Evolutionary conservation across 805 yeast genomes (phyloP).

Genomic region (Wickerhamiella sorbophila): DNA sequence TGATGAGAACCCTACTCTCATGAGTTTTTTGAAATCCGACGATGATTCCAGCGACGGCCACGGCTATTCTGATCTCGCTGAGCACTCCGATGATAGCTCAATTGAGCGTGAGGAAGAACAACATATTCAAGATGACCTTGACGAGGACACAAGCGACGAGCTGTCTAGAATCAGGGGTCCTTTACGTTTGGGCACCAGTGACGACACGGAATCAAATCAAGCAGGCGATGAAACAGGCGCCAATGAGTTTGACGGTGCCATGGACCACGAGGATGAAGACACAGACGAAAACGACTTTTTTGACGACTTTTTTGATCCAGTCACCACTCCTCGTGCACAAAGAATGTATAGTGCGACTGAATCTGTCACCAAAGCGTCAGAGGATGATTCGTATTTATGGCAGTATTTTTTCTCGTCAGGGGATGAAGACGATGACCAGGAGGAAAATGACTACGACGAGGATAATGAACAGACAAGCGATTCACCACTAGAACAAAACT

Average conservation of each 20-base stretch:
- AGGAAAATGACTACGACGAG: conserved; percentile 16
- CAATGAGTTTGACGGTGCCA: conserved; percentile 20
- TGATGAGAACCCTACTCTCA: conserved; percentile 3
- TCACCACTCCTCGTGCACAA: background rate
- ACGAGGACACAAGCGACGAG: background rate
- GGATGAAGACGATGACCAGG: conserved; percentile 22
- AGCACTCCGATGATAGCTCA: conserved; percentile 21
- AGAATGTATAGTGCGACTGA: background rate
- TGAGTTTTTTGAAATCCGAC: conserved; percentile 5
- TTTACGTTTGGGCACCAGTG: background rate
- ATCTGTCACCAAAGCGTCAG: conserved; percentile 16
- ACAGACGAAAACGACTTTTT: conserved; percentile 16
- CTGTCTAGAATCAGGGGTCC: background rate
- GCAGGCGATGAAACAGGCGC: background rate
- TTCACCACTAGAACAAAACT: conserved; percentile 13
- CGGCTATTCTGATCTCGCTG: conserved; percentile 16
- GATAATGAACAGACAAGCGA: conserved; percentile 18
- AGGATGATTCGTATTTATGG: conserved; percentile 56
- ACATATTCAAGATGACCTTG: conserved; percentile 24
- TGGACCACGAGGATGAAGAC: conserved; percentile 21
- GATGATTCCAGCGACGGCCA: conserved; percentile 16
- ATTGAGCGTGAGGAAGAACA: conserved; percentile 28
- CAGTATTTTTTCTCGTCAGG: conserved; percentile 50
- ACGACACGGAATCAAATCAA: background rate
- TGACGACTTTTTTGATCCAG: conserved; percentile 14